A percentile compares a stretch with the other conserved stretches of the same genome.
phyloP scores from a whole-genome alignment of 2,329 filamentous ascomycete species.

The Fusarium sp. region DNA sequence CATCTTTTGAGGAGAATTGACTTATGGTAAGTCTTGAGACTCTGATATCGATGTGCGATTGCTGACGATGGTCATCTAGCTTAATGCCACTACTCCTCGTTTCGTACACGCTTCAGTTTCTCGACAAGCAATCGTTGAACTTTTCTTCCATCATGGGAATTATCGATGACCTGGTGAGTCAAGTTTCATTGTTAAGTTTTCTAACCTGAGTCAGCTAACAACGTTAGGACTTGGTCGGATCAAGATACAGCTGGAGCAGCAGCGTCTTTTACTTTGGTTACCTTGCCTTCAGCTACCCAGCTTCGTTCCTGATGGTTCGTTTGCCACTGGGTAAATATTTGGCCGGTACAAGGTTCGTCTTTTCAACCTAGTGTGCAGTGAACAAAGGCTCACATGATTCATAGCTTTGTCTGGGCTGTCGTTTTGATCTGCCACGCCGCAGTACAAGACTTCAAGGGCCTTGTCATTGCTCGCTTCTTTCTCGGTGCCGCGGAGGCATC shows the following conservation, averaged over 20 bases:
- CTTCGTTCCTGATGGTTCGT: slow-evolving; percentile 39
- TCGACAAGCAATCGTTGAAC: slow-evolving; percentile 41
- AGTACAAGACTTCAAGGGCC: slow-evolving; percentile 27
- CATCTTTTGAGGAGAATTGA: slow-evolving; percentile 31
- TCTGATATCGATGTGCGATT: too few relatives aligned
- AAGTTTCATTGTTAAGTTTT: fast-evolving
- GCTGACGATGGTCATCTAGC: too few relatives aligned
- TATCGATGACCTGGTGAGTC: slow-evolving; percentile 32
- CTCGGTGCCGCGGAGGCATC: slow-evolving; percentile 41
- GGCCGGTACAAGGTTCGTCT: slow-evolving; percentile 25
- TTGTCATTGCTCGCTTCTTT: slow-evolving; percentile 35
- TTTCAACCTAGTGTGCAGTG: fast-evolving
- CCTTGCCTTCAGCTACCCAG: slow-evolving; percentile 40
- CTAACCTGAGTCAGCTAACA: neutral
- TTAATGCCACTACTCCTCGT: slow-evolving; percentile 38
- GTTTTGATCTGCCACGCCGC: slow-evolving; percentile 36
- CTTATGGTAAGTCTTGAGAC: slow-evolving; percentile 30
- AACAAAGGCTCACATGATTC: neutral
- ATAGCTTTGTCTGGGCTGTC: slow-evolving; percentile 31
- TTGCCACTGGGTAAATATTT: slow-evolving; percentile 36
- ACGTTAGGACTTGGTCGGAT: slow-evolving; percentile 22
- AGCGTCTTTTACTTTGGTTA: slow-evolving; percentile 42
- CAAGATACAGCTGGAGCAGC: slow-evolving; percentile 38
- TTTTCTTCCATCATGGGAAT: slow-evolving; percentile 42
- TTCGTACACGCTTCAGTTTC: slow-evolving; percentile 41